Base-by-base conservation (phyloP, 805 yeast genomes). In the Ascoidea tarda region DNA sequence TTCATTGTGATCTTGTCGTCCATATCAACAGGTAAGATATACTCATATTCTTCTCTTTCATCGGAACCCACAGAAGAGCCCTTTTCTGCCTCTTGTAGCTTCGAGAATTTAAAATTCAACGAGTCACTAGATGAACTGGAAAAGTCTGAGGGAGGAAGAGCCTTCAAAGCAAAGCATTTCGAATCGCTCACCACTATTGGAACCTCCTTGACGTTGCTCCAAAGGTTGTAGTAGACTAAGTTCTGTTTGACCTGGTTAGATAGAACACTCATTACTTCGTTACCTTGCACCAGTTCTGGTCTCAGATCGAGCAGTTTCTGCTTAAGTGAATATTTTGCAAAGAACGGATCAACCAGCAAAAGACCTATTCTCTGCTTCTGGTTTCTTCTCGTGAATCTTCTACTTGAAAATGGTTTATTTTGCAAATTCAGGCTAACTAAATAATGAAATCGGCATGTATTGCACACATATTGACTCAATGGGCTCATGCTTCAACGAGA, bases 11-110 rank as follows among this genome's bases (percentile, higher is more conserved):
- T 46, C 53, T 64, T 60, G 5, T 55, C 58, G 12, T 56, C 54
- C 51, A 63, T 58, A 31, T 53, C 48, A 6, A 63, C 58, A 0
- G 81, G 77, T 1, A 73, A 57, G 0, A 78, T 72, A 3, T 55
- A 49, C 46, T 54, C 54, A 10, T 38, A 14, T 33, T 33, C 33
- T 14, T 38, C 16, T 16, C 46, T 33, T 16, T 16, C 48, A 12
- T 32, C 33, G 3, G 46, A 16, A 44, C 16, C 33, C 16, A 42
- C 51, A 44, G 6, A 59, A 45, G 12, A 10, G 47, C 5, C 59
- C 60, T 10, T 48, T 60, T 21, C 28, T 21, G 28, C 28, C 28
- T 21, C 28, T 21, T 21, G 28, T 21, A 21, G 28, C 28, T 21
- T 21, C 28, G 28, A 21, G 28, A 21, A 21, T 21, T 21, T 21